Conservation (phyloP, 352 stramenopile species). For the Phytophthora rubi region DNA sequence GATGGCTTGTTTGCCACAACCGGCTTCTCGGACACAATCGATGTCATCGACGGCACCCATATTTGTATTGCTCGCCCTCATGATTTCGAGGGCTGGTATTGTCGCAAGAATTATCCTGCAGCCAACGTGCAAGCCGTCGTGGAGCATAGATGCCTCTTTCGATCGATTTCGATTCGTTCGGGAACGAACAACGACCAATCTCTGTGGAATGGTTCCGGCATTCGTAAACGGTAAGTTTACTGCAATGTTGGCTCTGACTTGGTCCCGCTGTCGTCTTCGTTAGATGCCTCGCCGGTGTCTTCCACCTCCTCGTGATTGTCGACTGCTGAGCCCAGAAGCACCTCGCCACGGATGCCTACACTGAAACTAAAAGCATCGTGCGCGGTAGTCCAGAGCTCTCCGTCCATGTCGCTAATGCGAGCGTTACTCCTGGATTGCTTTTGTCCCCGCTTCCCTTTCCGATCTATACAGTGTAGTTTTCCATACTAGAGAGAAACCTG, state of each 20-base stretch:
- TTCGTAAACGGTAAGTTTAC: constrained; percentile 7
- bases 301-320: too few species aligned
- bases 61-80: background rate
- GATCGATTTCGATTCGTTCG: background rate
- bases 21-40: constrained; percentile 18
- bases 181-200: constrained; percentile 24
- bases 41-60: constrained; percentile 23
- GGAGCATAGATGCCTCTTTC: background rate
- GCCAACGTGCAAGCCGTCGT: background rate
- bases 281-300: background rate
- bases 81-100: background rate
- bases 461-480: too few species aligned
- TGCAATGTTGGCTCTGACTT: background rate
- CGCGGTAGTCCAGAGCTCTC: too few species aligned
- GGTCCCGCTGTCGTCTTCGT: too few species aligned
- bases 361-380: too few species aligned
- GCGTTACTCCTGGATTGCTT: too few species aligned
- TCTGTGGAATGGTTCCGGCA: constrained; percentile 26
- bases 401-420: too few species aligned
- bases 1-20: constrained; percentile 4
- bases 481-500: too few species aligned
- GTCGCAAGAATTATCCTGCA: background rate
- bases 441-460: too few species aligned
- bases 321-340: too few species aligned
- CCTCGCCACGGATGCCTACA: too few species aligned